Evolutionary conservation across 805 yeast species (phyloP).

Genomic region (Ogataea naganishii): DNA sequence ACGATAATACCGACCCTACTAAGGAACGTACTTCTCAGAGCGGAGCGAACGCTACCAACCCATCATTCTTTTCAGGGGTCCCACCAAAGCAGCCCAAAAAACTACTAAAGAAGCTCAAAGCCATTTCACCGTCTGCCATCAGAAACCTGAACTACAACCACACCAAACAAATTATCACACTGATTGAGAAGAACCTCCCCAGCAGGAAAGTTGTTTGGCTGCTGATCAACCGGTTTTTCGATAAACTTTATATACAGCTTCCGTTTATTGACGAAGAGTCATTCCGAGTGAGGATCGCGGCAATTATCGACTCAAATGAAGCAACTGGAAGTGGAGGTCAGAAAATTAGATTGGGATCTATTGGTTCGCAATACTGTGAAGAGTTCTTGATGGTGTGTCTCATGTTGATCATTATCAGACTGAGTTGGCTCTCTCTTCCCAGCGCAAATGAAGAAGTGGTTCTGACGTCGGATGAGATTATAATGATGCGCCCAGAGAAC

Average conservation of each 20-base stretch:
- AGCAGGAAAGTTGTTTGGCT: constrained; percentile 45
- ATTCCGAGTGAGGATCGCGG: constrained; percentile 32
- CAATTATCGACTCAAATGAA: constrained; percentile 36
- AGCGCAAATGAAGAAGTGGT: constrained; percentile 22
- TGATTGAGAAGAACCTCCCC: constrained; percentile 42
- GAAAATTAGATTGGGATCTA: constrained; percentile 17
- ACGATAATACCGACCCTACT: too few relatives aligned
- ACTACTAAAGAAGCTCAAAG: constrained; percentile 14
- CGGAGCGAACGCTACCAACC: too few relatives aligned
- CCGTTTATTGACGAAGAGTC: constrained; percentile 58
- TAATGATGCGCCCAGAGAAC: constrained; percentile 31
- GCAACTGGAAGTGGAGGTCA: constrained; percentile 23
- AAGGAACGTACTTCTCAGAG: too few relatives aligned
- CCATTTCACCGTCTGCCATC: constrained; percentile 23
- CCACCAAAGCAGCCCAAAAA: constrained; percentile 8
- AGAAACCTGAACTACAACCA: constrained; percentile 30
- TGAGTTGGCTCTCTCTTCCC: constrained; percentile 50
- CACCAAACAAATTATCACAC: constrained; percentile 27
- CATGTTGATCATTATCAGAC: constrained; percentile 39
- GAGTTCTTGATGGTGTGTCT: constrained; percentile 45
- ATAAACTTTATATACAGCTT: constrained; percentile 49
- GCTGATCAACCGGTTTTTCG: constrained; percentile 51
- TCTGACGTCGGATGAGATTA: constrained; percentile 19
- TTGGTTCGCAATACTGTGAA: constrained; percentile 27
- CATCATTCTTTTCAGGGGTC: too few relatives aligned